Conservation (phyloP, 164 flowering plant species). For the Warburgia ugandensis region DNA sequence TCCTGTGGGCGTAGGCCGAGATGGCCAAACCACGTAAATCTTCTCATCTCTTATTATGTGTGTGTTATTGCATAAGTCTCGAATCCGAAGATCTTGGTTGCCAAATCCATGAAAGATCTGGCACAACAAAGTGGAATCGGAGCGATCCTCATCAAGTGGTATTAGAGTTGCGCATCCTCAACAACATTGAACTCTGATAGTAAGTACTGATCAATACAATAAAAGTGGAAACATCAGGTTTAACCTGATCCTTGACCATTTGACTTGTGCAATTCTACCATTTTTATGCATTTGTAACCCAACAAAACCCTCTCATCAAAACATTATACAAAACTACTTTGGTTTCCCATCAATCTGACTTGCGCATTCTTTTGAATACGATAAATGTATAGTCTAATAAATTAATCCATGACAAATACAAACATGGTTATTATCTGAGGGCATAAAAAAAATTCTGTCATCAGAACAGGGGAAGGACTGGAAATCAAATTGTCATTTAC, state of each 20-base stretch:
- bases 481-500: constrained; percentile 46
- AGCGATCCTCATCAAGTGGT: no score
- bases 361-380: constrained; percentile 53
- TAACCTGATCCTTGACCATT: constrained; percentile 60
- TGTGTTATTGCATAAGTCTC: no score
- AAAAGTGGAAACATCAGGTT: constrained; percentile 72
- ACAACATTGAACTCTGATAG: constrained; percentile 50
- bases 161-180: no score
- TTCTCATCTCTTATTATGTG: no score
- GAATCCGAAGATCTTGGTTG: no score
- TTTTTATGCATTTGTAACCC: constrained; percentile 35
- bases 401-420: constrained; percentile 44
- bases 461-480: constrained; percentile 76
- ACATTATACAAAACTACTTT: constrained; percentile 49
- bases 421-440: constrained; percentile 52
- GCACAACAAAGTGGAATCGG: no score
- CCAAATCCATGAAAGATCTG: no score
- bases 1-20: no score
- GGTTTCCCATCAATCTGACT: constrained; percentile 66
- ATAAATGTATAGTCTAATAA: constrained; percentile 44
- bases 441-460: constrained; percentile 75
- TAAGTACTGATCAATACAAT: constrained; percentile 67
- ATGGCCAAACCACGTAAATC: no score
- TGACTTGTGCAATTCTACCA: constrained; percentile 39
- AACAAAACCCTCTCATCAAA: constrained; percentile 61